Evolutionary conservation across 1,284 basidiomycete species (phyloP).

Genomic region (Malassezia obtusa): DNA sequence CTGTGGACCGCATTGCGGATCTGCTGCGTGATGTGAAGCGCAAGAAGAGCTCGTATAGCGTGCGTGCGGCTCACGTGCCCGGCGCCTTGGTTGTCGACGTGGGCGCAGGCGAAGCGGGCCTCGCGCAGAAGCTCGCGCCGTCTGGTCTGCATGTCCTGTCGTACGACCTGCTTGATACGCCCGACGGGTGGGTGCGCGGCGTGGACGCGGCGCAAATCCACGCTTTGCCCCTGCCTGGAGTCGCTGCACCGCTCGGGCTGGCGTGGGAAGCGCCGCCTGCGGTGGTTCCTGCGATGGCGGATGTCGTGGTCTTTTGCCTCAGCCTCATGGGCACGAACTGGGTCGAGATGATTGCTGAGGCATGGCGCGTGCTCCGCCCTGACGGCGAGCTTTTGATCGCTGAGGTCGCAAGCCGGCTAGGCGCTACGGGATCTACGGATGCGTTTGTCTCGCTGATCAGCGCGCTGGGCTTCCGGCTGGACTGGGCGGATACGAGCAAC

Average conservation of each 20-base stretch:
- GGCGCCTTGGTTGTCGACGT: constrained; percentile 74
- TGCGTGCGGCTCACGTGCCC: constrained; percentile 34
- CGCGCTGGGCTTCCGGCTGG: constrained; percentile 70
- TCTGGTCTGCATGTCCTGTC: constrained; percentile 55
- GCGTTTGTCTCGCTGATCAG: constrained; percentile 65
- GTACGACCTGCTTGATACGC: constrained; percentile 71
- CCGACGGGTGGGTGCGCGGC: constrained; percentile 51
- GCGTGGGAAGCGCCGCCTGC: not conserved
- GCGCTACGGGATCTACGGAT: constrained; percentile 46
- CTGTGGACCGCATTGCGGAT: constrained; percentile 35
- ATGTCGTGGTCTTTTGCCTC: constrained; percentile 83
- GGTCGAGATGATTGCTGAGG: constrained; percentile 78
- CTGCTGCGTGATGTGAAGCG: constrained; percentile 10
- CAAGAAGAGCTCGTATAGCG: not conserved
- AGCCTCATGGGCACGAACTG: constrained; percentile 97
- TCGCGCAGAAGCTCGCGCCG: constrained; percentile 55
- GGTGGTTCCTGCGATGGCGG: constrained; percentile 57
- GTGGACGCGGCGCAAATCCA: constrained; percentile 28
- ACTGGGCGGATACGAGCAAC: constrained; percentile 34
- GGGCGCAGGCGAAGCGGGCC: constrained; percentile 85
- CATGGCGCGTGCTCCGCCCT: constrained; percentile 69
- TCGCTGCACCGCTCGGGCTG: constrained; percentile 8
- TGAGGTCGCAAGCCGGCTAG: constrained; percentile 60
- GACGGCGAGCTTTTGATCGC: constrained; percentile 80
- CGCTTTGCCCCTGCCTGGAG: constrained; percentile 28